Evolutionary conservation across 163 green algal genomes (phyloP), one percentile per base, ranked within the genome.

Genomic region (Volvox carteri): DNA sequence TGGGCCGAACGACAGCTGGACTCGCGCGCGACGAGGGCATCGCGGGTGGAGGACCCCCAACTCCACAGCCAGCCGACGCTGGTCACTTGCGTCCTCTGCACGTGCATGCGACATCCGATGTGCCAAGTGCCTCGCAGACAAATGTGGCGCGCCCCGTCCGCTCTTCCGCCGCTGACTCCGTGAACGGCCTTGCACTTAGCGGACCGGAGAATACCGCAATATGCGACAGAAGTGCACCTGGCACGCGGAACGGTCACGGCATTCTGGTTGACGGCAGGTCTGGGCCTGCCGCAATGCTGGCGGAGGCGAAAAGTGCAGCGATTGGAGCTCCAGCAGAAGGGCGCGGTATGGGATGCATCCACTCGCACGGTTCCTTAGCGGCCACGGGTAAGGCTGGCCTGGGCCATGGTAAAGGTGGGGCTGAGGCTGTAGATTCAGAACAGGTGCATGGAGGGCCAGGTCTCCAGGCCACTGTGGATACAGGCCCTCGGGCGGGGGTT

Each of bases 1-100:
- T 25, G 18, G 73, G 44, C 14, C 73, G 41, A 44, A 41, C 28
- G n/a, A 2, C 7, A 42, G 44, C 44, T 25, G 44, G 25, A 42
- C 23, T 12, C 42, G 73, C 44, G 12, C 52, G 52, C 48, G 81
- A 88, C 37, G 48, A 68, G 11, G 48, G 19, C 25, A 79, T 72
- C 1, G 67, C 50, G 0, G 62, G 62, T 8, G 83, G 83, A 4
- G 83, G 83, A 25, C 83, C 83, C 48, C 83, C 48, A n/a, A 88
- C 83, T 6, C 83, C 83, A 9, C 83, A 73, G 68, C 83, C 83
- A 6, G 83, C 83, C 1, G 83, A 88, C 68, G 83, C 48, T 37
- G 83, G 68, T 12, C 48, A 74, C n/a, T 19, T 74, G 68, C 67
- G 83, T 11, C 50, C 68, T 7, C 39, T 88, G 16, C 37, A 80